These are phyloP conservation scores for Nitzschia sp. DNA, from an alignment of 108 stramenopile genomes.

Conservation along the genomic window DNA sequence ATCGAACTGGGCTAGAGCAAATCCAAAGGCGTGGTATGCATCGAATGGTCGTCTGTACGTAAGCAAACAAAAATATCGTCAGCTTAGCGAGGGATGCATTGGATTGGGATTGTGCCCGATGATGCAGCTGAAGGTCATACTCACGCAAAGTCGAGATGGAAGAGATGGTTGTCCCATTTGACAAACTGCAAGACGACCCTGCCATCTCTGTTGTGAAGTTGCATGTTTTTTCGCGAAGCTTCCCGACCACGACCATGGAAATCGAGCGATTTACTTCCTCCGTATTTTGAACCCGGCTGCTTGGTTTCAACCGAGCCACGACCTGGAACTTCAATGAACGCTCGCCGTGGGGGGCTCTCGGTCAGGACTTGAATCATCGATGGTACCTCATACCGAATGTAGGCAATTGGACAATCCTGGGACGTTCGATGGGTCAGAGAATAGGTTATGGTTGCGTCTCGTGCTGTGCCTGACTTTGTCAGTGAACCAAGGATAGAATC, in stretches of 20 bases:
- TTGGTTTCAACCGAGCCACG: not conserved
- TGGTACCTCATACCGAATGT: conserved; percentile 20
- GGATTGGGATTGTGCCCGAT: not conserved
- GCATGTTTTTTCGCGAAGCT: conserved; percentile 43
- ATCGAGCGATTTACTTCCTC: conserved; percentile 15
- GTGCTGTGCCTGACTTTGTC: not conserved
- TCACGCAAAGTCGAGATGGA: conserved; percentile 39
- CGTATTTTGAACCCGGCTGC: conserved; percentile 1
- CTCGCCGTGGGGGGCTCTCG: conserved; percentile 11
- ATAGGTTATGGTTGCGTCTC: not conserved
- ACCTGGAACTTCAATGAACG: conserved; percentile 3
- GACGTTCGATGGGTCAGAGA: not conserved
- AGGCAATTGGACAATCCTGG: conserved; percentile 1
- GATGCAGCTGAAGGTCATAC: too few species aligned
- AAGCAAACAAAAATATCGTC: not conserved
- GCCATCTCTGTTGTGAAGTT: conserved; percentile 26
- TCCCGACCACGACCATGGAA: conserved; percentile 38
- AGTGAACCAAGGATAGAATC: not conserved
- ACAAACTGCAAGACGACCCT: conserved; percentile 35
- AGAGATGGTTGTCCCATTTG: conserved; percentile 40
- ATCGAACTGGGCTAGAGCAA: conserved; percentile 48
- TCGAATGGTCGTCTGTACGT: conserved; percentile 23
- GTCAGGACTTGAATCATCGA: conserved; percentile 9
- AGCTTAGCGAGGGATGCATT: not conserved
- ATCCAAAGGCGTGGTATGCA: conserved; percentile 40